phyloP scores from a whole-genome alignment of 345 rosid species.

The Eucalyptus microcorys region DNA sequence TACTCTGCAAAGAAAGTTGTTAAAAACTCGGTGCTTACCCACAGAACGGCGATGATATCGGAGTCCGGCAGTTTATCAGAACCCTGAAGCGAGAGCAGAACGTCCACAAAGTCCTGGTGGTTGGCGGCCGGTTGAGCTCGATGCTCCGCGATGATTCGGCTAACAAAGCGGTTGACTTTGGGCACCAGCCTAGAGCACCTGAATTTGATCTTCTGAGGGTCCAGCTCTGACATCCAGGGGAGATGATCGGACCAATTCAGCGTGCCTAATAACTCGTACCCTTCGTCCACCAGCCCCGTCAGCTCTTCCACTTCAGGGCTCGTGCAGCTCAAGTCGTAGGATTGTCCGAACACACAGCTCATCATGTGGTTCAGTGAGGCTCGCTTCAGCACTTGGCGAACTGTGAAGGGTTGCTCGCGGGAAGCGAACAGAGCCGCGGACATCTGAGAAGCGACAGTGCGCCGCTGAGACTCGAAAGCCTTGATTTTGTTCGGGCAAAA shows the following conservation, averaged over 20 bases:
- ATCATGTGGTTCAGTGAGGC: constrained; percentile 50
- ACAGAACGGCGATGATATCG: constrained; percentile 35
- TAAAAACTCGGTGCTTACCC: constrained; percentile 12
- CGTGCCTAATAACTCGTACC: constrained; percentile 33
- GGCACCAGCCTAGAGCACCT: constrained; percentile 34
- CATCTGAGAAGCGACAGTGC: constrained; percentile 27
- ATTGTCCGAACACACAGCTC: constrained; percentile 34
- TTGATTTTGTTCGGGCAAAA: constrained; percentile 34
- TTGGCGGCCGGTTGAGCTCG: background rate
- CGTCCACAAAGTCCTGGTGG: constrained; percentile 28
- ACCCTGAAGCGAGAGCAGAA: constrained; percentile 23
- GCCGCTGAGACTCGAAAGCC: constrained; percentile 14
- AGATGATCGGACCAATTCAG: constrained; percentile 47
- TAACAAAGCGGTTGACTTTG: constrained; percentile 29
- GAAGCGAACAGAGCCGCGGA: background rate
- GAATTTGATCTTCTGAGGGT: constrained; percentile 24
- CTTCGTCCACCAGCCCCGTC: constrained; percentile 35
- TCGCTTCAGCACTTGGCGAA: constrained; percentile 17
- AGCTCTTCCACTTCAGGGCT: background rate
- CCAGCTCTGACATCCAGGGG: constrained; percentile 31
- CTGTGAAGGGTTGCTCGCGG: background rate
- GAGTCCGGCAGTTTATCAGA: constrained; percentile 16
- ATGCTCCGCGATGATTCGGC: constrained; percentile 13
- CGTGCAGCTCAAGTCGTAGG: constrained; percentile 1
- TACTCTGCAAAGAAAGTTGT: background rate